phyloP scores from a whole-genome alignment of 192 early-diverging fungal genomes.

The Chytriomyces hyalinus region DNA sequence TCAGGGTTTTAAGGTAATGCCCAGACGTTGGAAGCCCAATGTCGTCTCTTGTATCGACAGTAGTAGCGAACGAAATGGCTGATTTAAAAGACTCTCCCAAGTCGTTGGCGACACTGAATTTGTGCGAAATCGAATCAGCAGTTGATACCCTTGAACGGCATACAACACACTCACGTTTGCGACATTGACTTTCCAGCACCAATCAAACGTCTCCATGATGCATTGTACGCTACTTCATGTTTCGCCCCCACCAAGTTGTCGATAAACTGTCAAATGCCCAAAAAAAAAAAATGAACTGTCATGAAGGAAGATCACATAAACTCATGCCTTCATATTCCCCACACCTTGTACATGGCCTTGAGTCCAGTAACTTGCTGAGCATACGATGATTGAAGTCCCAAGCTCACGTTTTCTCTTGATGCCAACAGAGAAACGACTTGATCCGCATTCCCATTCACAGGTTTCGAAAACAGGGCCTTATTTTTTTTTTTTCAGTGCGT shows the following conservation, averaged over 20 bases:
- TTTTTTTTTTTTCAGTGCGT: background rate
- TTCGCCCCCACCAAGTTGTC: constrained; percentile 34
- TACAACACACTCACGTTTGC: constrained; percentile 31
- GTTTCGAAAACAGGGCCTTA: constrained; percentile 58
- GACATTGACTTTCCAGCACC: constrained; percentile 48
- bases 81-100: constrained; percentile 90
- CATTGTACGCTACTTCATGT: constrained; percentile 73
- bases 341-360: constrained; percentile 12
- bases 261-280: constrained; percentile 12
- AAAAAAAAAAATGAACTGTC: background rate
- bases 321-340: background rate
- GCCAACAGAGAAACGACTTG: constrained; percentile 67
- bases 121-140: background rate
- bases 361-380: constrained; percentile 64
- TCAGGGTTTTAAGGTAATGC: constrained; percentile 35
- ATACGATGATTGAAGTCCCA: constrained; percentile 69
- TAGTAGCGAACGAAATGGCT: constrained; percentile 68
- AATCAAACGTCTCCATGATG: constrained; percentile 82
- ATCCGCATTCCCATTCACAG: constrained; percentile 75
- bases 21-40: constrained; percentile 76
- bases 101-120: constrained; percentile 50
- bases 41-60: constrained; percentile 79
- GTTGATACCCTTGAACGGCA: background rate
- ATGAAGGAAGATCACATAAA: background rate
- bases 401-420: constrained; percentile 65